Conservation (phyloP, 257 asterid species). For the Penstemon davidsonii region DNA sequence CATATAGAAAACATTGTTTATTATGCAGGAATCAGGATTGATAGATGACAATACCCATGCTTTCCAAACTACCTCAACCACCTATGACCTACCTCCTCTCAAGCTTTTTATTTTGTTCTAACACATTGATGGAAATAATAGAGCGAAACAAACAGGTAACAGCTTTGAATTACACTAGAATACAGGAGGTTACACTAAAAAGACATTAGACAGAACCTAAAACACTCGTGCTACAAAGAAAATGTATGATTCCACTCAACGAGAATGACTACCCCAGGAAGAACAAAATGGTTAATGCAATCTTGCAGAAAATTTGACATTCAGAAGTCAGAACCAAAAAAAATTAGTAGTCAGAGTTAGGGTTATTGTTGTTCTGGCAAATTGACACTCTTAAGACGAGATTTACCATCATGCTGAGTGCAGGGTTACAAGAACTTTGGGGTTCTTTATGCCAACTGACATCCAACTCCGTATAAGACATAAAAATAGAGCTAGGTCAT, state of each 20-base stretch:
- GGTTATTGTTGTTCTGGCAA: neutral
- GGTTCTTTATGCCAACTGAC: neutral
- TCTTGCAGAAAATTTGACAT: neutral
- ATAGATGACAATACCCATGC: conserved; percentile 18
- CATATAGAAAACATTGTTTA: conserved; percentile 27
- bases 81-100: neutral
- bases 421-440: neutral
- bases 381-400: neutral
- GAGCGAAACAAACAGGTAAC: conserved; percentile 10
- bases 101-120: neutral
- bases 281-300: conserved; percentile 10
- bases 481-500: neutral
- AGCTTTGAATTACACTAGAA: neutral
- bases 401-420: conserved; percentile 3
- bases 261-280: conserved; percentile 1
- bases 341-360: neutral
- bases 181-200: neutral
- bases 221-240: conserved; percentile 5
- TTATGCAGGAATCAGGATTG: conserved; percentile 11
- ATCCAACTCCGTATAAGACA: neutral
- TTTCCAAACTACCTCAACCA: conserved; percentile 22
- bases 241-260: neutral
- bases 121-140: neutral
- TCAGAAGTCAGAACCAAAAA: neutral
- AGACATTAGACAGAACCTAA: conserved; percentile 10